Percentiles rank a stretch among this genome's conserved stretches.
Evolutionary conservation across 179 eudicot genomes (phyloP).

Genomic region (Silene vulgaris): DNA sequence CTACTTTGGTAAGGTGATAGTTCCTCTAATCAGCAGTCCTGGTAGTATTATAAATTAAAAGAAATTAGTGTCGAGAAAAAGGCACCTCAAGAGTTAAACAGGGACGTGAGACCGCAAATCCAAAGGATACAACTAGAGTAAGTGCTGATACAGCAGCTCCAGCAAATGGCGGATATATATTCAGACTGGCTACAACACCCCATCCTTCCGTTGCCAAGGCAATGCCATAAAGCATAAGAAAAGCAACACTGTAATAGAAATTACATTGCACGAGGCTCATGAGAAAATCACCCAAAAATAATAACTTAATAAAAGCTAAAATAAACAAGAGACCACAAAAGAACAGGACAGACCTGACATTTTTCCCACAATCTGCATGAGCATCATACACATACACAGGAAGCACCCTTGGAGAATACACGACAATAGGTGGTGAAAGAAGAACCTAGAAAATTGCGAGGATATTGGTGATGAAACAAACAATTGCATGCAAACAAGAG

Average conservation of each 20-base stretch:
- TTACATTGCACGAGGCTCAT: slow-evolving; percentile 11
- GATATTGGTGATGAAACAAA: slow-evolving; percentile 12
- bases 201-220: slow-evolving; percentile 95
- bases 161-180: slow-evolving; percentile 90
- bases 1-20: background rate
- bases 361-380: slow-evolving; percentile 95
- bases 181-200: slow-evolving; percentile 99
- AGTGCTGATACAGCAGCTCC: slow-evolving; percentile 98
- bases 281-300: background rate
- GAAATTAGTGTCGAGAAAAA: background rate
- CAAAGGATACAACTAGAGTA: slow-evolving; percentile 94
- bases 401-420: slow-evolving; percentile 93
- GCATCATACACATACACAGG: slow-evolving; percentile 99
- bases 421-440: slow-evolving; percentile 98
- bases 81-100: slow-evolving; percentile 90
- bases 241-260: slow-evolving; percentile 66
- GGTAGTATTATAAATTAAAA: background rate
- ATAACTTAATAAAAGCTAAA: background rate
- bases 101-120: slow-evolving; percentile 97
- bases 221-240: slow-evolving; percentile 86
- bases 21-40: background rate
- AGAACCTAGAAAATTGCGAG: slow-evolving; percentile 55
- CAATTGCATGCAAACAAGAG: slow-evolving; percentile 10
- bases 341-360: slow-evolving; percentile 73
- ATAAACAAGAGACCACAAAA: background rate